phyloP scores from a whole-genome alignment of 805 yeast genomes.

The Candida verbasci region DNA sequence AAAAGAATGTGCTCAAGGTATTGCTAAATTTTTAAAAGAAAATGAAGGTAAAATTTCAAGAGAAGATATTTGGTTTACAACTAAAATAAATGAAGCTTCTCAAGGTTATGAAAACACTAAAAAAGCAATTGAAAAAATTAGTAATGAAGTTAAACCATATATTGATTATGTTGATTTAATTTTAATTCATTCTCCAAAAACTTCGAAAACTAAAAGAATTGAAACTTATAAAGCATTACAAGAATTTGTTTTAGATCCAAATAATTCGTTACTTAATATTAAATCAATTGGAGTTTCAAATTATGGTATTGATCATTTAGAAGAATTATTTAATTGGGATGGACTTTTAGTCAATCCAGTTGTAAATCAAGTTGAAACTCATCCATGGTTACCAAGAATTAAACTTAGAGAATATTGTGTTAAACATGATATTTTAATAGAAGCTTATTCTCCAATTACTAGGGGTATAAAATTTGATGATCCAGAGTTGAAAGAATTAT shows the following conservation, averaged over 20 bases:
- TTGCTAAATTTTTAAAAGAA: slow-evolving; percentile 47
- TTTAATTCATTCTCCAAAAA: slow-evolving; percentile 50
- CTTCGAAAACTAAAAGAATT: slow-evolving; percentile 38
- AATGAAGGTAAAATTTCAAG: slow-evolving; percentile 31
- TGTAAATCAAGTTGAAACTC: slow-evolving; percentile 72
- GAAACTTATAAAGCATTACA: slow-evolving; percentile 73
- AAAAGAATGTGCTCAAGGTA: slow-evolving; percentile 55
- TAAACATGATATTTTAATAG: slow-evolving; percentile 52
- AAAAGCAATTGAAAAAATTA: slow-evolving; percentile 24
- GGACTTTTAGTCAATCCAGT: slow-evolving; percentile 52
- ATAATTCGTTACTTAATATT: slow-evolving; percentile 47
- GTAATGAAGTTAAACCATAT: slow-evolving; percentile 24
- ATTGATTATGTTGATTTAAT: slow-evolving; percentile 39
- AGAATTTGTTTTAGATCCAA: slow-evolving; percentile 48
- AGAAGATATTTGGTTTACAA: slow-evolving; percentile 33
- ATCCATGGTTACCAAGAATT: slow-evolving; percentile 33
- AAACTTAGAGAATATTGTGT: slow-evolving; percentile 64
- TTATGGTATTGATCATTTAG: slow-evolving; percentile 56
- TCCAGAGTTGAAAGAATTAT: slow-evolving; percentile 46
- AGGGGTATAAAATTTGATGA: slow-evolving; percentile 56
- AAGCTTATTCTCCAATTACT: slow-evolving; percentile 79
- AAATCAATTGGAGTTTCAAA: slow-evolving; percentile 77
- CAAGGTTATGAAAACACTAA: slow-evolving; percentile 35
- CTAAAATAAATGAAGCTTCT: slow-evolving; percentile 25
- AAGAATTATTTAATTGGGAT: slow-evolving; percentile 57